Evolutionary conservation across 805 yeast genomes (phyloP).

Genomic region (Cyberlindnera euphorbiae): DNA sequence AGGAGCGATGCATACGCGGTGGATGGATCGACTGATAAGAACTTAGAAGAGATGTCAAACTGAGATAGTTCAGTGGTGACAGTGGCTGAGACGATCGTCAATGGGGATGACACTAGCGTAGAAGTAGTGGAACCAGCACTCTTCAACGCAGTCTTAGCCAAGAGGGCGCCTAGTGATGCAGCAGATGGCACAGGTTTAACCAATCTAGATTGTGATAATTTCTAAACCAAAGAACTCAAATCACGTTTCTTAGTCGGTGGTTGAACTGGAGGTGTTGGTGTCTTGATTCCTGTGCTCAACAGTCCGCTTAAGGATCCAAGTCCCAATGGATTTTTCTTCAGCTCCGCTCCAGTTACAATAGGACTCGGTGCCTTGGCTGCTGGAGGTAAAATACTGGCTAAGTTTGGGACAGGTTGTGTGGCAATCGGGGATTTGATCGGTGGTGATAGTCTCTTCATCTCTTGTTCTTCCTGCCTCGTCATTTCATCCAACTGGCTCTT

Average conservation of each 20-base stretch:
- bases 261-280: slow-evolving; percentile 9
- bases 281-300: slow-evolving; percentile 14
- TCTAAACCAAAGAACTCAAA: slow-evolving; percentile 16
- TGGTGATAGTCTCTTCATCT: slow-evolving; percentile 26
- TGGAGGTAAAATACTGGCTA: slow-evolving; percentile 4
- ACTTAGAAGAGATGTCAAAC: slow-evolving; percentile 26
- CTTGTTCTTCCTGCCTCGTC: slow-evolving; percentile 34
- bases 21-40: slow-evolving; percentile 40
- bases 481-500: slow-evolving; percentile 34
- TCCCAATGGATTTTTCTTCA: slow-evolving; percentile 13
- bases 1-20: slow-evolving; percentile 21
- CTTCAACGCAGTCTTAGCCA: slow-evolving; percentile 1
- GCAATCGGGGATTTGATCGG: slow-evolving; percentile 16
- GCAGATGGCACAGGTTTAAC: slow-evolving; percentile 14
- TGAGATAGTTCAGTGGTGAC: slow-evolving; percentile 8
- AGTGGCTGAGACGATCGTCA: neutral
- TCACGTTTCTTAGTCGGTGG: slow-evolving; percentile 16
- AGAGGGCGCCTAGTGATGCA: slow-evolving; percentile 5
- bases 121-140: neutral
- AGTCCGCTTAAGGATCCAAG: slow-evolving; percentile 15
- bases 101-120: neutral
- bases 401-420: slow-evolving; percentile 14
- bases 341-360: neutral
- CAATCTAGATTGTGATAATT: slow-evolving; percentile 19
- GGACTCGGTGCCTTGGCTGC: neutral